These are phyloP conservation scores for Pseudocercospora fuligena DNA, from an alignment of 2,329 filamentous ascomycete species.

Conservation along the genomic window DNA sequence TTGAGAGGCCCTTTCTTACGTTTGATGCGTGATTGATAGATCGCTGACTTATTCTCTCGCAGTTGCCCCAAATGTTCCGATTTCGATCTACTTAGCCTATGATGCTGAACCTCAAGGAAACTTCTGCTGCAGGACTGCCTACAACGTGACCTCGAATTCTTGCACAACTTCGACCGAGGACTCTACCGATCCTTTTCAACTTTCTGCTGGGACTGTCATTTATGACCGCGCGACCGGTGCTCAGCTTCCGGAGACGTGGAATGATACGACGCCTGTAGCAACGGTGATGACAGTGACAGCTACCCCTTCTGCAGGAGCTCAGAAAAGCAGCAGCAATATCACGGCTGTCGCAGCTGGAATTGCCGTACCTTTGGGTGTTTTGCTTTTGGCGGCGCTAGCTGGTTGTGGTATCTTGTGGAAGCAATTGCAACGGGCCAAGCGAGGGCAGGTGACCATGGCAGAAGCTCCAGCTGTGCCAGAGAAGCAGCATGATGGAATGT, in stretches of 20 bases:
- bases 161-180: slow-evolving; percentile 15
- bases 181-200: slow-evolving; percentile 13
- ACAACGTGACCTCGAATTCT: slow-evolving; percentile 17
- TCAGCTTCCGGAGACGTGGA: slow-evolving; percentile 17
- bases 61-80: slow-evolving; percentile 10
- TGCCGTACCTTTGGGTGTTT: slow-evolving; percentile 21
- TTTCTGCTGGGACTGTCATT: slow-evolving; percentile 20
- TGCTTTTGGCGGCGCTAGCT: slow-evolving; percentile 22
- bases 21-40: background rate
- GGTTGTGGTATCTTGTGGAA: slow-evolving; percentile 20
- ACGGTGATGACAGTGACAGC: background rate
- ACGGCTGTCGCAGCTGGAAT: slow-evolving; percentile 22
- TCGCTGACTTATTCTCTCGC: background rate
- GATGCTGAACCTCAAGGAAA: slow-evolving; percentile 20
- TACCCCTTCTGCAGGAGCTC: slow-evolving; percentile 9
- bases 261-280: background rate
- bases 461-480: background rate
- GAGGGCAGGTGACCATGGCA: slow-evolving; percentile 34
- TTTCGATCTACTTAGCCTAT: slow-evolving; percentile 23
- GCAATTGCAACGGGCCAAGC: slow-evolving; percentile 16
- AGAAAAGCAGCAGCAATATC: slow-evolving; percentile 11
- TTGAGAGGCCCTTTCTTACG: too few relatives aligned
- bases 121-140: slow-evolving; percentile 24
- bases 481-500: background rate
- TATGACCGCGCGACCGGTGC: slow-evolving; percentile 25